Evolutionary conservation across 805 yeast genomes (phyloP).

Genomic region (Kodamaea nitidulidarum): DNA sequence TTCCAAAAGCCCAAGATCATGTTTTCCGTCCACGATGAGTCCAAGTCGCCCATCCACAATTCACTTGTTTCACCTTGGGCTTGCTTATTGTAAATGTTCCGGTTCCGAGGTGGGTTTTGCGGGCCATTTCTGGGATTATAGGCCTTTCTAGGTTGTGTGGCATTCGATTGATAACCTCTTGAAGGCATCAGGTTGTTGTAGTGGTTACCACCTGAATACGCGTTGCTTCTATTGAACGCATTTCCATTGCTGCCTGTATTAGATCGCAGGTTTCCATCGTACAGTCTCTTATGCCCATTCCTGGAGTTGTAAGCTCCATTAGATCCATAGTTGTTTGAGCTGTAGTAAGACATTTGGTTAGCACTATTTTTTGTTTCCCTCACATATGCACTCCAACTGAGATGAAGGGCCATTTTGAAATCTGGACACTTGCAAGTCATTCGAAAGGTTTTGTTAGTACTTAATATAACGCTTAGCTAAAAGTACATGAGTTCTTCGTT

Average conservation of each 20-base stretch:
- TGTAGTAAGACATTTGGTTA: neutral
- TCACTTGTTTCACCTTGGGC: slow-evolving; percentile 14
- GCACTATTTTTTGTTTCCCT: neutral
- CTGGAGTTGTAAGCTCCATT: slow-evolving; percentile 3
- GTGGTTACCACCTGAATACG: neutral
- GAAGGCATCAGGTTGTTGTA: slow-evolving; percentile 1
- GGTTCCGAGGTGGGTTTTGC: neutral
- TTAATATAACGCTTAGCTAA: no score
- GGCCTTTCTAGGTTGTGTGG: neutral
- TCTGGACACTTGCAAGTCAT: no score
- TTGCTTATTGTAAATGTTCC: neutral
- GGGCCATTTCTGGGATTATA: neutral
- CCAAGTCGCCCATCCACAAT: slow-evolving; percentile 90
- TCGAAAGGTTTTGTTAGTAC: no score
- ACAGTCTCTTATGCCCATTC: slow-evolving; percentile 2
- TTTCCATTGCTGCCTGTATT: slow-evolving; percentile 1
- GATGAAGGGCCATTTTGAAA: no score
- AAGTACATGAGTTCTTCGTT: no score
- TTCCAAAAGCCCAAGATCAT: slow-evolving; percentile 68
- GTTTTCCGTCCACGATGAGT: slow-evolving; percentile 76
- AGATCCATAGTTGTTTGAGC: neutral
- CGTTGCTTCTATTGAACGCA: neutral
- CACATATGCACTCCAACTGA: no score
- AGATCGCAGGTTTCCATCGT: neutral
- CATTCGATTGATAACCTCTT: neutral